Evolutionary conservation across 371 early-diverging fungal genomes (phyloP), one percentile per base, ranked within the genome.

Genomic region (Catenaria anguillulae): DNA sequence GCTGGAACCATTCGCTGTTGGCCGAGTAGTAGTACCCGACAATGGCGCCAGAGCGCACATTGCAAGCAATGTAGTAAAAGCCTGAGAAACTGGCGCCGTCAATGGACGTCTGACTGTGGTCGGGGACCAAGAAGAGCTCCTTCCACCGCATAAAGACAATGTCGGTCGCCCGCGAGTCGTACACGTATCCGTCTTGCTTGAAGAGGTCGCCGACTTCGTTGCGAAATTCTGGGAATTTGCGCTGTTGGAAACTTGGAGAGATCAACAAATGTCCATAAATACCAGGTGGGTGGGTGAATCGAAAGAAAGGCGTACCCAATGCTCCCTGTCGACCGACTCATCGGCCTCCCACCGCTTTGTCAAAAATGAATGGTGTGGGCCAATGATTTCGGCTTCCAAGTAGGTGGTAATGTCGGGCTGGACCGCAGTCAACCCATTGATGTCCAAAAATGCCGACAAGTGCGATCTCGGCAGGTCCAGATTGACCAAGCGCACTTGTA

Each of bases 71-170:
- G 65, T 93, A 96, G 71, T 96, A 96, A 68, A 94, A 96, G 6
- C 96, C 96, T 17, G 87, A 93, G 77, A 88, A 96, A 4, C 70
- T 70, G 8, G 96, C 96, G 17, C 97, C 97, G 60, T 81, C 72
- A 63, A 96, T 87, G 31, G 75, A 78, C 64, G 75, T 82, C 48
- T 94, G 85, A 61, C 78, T 79, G 75, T 94, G 93, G 76, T 96
- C 92, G 35, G 97, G 95, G 4, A 94, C 91, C 50, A 96, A 71
- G 70, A 94, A 96, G 63, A 86, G 87, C 70, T 96, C 97, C 79
- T 93, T 96, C 94, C 94, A 93, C 37, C 96, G 82, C 96, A 96
- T 96, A 69, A 88, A 96, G 33, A 96, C 73, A 64, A 79, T 81
- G 63, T 91, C 87, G 63, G 68, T 63, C 0, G n/a, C 52, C 54